Percentiles rank a stretch among this genome's conserved stretches.
phyloP scores from a whole-genome alignment of 768 basidiomycete genomes.

The Lactarius quietus region DNA sequence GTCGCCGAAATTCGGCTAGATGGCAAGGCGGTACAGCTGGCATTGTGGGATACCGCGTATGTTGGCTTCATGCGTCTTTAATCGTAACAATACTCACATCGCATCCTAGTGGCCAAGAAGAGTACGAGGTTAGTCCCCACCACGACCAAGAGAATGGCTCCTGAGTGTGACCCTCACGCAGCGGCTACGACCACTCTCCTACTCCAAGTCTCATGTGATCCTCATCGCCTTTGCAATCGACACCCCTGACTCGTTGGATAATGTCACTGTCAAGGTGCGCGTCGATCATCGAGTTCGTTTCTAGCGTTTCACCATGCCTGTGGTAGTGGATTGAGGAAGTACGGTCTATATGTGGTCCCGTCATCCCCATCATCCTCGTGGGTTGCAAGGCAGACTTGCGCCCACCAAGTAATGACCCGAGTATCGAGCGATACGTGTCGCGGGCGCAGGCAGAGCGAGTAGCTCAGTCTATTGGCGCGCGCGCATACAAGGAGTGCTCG shows the following conservation, averaged over 20 bases:
- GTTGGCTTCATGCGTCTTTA: constrained; percentile 35
- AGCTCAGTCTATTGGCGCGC: constrained; percentile 81
- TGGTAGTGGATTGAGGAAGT: constrained; percentile 97
- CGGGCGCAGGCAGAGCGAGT: constrained; percentile 78
- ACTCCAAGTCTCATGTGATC: constrained; percentile 98
- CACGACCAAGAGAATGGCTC: neutral
- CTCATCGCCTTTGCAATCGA: constrained; percentile 96
- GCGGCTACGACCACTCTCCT: constrained; percentile 94
- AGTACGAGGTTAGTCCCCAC: constrained; percentile 75
- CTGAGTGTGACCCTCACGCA: constrained; percentile 33
- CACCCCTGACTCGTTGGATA: constrained; percentile 94
- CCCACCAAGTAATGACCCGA: constrained; percentile 47
- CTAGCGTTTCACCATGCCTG: neutral
- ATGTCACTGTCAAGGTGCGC: constrained; percentile 85
- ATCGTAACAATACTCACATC: constrained; percentile 8
- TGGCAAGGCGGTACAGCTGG: constrained; percentile 95
- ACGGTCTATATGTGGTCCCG: constrained; percentile 88
- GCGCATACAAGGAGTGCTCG: constrained; percentile 93
- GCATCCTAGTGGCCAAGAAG: constrained; percentile 84
- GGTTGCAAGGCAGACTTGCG: constrained; percentile 96
- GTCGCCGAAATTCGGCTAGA: constrained; percentile 98
- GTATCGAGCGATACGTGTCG: constrained; percentile 59
- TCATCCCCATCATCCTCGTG: constrained; percentile 91
- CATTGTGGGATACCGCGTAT: constrained; percentile 99
- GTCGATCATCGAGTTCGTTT: neutral